Conservation (phyloP, 2,329 filamentous ascomycete species). For the Aschersonia sp. region DNA sequence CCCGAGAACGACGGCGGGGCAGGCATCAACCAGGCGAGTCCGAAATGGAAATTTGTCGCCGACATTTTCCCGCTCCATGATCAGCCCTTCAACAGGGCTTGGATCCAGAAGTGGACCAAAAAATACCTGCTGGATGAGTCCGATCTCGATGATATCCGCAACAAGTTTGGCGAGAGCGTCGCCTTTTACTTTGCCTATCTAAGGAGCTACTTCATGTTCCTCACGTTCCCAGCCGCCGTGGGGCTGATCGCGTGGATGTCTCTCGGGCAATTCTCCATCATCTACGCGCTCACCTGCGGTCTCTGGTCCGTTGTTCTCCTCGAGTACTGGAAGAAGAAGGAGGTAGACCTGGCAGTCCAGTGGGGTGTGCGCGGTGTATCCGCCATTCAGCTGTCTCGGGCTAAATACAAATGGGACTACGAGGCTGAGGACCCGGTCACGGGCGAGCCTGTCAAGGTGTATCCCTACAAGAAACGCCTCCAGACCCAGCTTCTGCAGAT, state of each 20-base stretch:
- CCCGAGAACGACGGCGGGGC: conserved; percentile 62
- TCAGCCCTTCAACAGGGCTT: conserved; percentile 56
- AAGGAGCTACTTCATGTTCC: conserved; percentile 76
- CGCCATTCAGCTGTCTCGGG: conserved; percentile 60
- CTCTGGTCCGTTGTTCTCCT: conserved; percentile 86
- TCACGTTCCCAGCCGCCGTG: conserved; percentile 67
- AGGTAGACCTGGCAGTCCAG: conserved; percentile 69
- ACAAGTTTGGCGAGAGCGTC: conserved; percentile 69
- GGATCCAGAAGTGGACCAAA: conserved; percentile 61
- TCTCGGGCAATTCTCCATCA: conserved; percentile 68
- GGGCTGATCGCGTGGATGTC: conserved; percentile 67
- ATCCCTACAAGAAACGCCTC: conserved; percentile 61
- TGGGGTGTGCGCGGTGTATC: conserved; percentile 85
- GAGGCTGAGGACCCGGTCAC: conserved; percentile 68
- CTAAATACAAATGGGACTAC: conserved; percentile 66
- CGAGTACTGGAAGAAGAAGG: conserved; percentile 92
- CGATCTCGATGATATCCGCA: conserved; percentile 60
- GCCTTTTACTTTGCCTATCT: conserved; percentile 95
- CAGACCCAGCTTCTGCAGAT: conserved; percentile 66
- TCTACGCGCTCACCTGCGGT: conserved; percentile 65
- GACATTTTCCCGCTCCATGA: conserved; percentile 72
- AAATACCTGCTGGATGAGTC: conserved; percentile 51
- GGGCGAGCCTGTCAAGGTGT: conserved; percentile 62
- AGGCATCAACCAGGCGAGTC: conserved; percentile 54
- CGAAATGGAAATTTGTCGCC: conserved; percentile 58